Conservation (phyloP, 2,329 filamentous ascomycete genomes). For the Apiospora sp. region DNA sequence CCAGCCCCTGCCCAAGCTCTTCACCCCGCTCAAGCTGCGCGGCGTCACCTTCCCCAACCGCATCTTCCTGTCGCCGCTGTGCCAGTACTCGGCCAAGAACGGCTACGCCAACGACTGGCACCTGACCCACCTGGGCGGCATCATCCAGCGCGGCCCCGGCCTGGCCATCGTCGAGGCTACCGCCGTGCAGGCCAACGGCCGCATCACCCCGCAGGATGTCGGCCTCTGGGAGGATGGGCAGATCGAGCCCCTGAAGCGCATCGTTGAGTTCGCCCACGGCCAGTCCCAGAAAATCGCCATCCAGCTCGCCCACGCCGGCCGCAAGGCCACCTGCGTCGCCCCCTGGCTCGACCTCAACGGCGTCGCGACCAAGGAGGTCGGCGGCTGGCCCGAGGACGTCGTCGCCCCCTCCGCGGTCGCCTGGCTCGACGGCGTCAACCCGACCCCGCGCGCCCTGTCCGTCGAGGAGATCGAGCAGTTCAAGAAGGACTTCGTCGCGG, state of each 20-base stretch:
- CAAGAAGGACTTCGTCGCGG: constrained; percentile 45
- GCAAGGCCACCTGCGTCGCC: constrained; percentile 47
- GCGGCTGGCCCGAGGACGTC: constrained; percentile 57
- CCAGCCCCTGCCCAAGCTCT: constrained; percentile 57
- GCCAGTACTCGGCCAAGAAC: constrained; percentile 63
- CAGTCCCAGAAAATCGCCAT: constrained; percentile 72
- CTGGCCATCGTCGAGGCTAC: constrained; percentile 83
- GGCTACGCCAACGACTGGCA: constrained; percentile 84
- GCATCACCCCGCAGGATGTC: constrained; percentile 81
- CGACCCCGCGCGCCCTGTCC: constrained; percentile 67
- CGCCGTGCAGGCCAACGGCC: constrained; percentile 75
- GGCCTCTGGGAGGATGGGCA: constrained; percentile 89
- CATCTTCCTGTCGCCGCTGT: constrained; percentile 68
- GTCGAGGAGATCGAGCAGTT: constrained; percentile 45
- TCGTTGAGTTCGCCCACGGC: constrained; percentile 64
- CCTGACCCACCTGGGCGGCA: constrained; percentile 81
- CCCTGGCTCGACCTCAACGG: constrained; percentile 43
- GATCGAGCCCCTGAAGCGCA: constrained; percentile 72
- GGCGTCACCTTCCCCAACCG: constrained; percentile 63
- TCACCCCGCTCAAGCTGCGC: constrained; percentile 56
- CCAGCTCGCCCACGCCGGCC: constrained; percentile 72
- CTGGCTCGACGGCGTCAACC: constrained; percentile 62
- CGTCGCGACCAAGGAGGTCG: constrained; percentile 39
- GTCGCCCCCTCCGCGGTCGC: constrained; percentile 61
- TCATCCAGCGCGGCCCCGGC: constrained; percentile 77